Evolutionary conservation across 1,284 basidiomycete species (phyloP).

Genomic region (Meripilus lineatus): DNA sequence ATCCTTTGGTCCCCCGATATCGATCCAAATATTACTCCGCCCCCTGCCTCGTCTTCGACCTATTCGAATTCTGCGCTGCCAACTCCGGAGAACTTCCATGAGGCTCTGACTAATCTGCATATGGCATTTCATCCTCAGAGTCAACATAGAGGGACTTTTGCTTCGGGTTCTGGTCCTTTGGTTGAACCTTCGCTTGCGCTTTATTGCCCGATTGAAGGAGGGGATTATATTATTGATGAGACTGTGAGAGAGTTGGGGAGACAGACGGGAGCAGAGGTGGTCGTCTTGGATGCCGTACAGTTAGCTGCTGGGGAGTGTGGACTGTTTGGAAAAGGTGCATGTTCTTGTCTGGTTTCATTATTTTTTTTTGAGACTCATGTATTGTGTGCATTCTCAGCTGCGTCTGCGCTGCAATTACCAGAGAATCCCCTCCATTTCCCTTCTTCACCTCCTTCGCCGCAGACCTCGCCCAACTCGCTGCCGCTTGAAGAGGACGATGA

Average conservation of each 20-base stretch:
- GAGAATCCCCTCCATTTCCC: slow-evolving; percentile 70
- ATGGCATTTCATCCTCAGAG: slow-evolving; percentile 75
- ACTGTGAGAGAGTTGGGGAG: slow-evolving; percentile 74
- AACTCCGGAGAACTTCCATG: slow-evolving; percentile 58
- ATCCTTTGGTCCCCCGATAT: slow-evolving; percentile 61
- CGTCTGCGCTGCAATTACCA: slow-evolving; percentile 59
- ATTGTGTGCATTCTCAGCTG: slow-evolving; percentile 36
- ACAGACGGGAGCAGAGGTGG: slow-evolving; percentile 69
- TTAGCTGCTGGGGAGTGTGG: slow-evolving; percentile 80
- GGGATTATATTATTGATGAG: slow-evolving; percentile 69
- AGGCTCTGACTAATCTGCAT: slow-evolving; percentile 66
- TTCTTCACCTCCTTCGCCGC: slow-evolving; percentile 25
- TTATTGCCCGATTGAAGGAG: slow-evolving; percentile 86
- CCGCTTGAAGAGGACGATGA: slow-evolving; percentile 46
- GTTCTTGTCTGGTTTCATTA: slow-evolving; percentile 12
- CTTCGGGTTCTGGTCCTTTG: slow-evolving; percentile 43
- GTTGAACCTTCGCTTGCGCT: slow-evolving; percentile 75
- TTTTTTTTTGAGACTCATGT: slow-evolving; percentile 3
- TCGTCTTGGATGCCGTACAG: slow-evolving; percentile 77
- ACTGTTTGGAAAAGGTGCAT: slow-evolving; percentile 65
- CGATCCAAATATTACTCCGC: slow-evolving; percentile 18
- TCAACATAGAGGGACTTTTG: slow-evolving; percentile 66
- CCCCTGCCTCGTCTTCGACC: slow-evolving; percentile 8
- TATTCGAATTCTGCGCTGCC: slow-evolving; percentile 33
- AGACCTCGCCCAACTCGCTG: slow-evolving; percentile 18